Evolutionary conservation across 2,329 filamentous ascomycete species (phyloP).

Genomic region (Claviceps africana): DNA sequence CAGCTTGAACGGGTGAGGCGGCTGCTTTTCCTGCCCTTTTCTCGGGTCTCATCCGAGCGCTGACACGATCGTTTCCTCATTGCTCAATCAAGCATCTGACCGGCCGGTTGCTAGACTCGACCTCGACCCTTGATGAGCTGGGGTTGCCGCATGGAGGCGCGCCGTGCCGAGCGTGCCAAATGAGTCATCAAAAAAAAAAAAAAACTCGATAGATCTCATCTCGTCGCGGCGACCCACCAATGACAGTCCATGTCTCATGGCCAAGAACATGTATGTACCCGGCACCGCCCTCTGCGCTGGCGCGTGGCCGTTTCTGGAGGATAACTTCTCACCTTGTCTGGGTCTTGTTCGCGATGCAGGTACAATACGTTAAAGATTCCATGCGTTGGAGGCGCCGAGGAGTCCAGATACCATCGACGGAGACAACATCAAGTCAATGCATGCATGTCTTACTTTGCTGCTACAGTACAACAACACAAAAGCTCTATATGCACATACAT

Average conservation of each 20-base stretch:
- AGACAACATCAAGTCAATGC: too few relatives aligned
- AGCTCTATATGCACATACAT: not conserved
- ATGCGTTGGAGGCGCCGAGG: not conserved
- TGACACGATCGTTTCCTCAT: not conserved
- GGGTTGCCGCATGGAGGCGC: not conserved
- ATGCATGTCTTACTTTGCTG: too few relatives aligned
- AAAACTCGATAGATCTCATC: too few relatives aligned
- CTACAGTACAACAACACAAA: too few relatives aligned
- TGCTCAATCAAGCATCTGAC: not conserved
- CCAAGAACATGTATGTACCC: not conserved
- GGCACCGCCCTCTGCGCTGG: not conserved
- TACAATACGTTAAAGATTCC: not conserved
- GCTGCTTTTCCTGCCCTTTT: not conserved
- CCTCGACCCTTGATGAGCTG: not conserved
- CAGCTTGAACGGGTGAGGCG: not conserved
- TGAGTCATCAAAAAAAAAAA: not conserved
- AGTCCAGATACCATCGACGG: too few relatives aligned
- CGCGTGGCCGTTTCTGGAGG: not conserved
- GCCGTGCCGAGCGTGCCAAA: not conserved
- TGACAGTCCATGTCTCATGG: not conserved
- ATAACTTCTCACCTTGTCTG: not conserved
- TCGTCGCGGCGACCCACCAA: not conserved
- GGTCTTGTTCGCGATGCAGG: not conserved
- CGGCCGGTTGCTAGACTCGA: not conserved
- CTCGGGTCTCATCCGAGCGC: not conserved